Evolutionary conservation across 768 basidiomycete species (phyloP), one percentile per base, ranked within the genome.

Genomic region (Terana coerulea): DNA sequence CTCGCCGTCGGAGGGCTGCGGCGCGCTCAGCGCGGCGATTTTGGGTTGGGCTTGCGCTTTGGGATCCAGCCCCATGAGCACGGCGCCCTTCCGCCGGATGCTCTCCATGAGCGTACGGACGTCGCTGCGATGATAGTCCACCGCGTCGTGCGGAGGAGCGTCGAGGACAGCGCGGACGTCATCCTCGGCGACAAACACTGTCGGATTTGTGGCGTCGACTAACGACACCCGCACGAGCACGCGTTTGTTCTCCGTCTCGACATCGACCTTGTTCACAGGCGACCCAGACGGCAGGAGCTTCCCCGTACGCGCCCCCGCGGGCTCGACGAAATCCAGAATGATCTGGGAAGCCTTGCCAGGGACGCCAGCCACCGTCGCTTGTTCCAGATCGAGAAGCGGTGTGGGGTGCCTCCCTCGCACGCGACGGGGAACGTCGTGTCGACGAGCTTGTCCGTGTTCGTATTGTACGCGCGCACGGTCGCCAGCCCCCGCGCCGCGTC

Each of bases 121-220:
- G 0, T 52, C 28, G 1, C 40, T 39, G 17, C 53, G 44, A 3
- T 51, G 35, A 35, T 64, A 69, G 47, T 61, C 57, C 33, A 60
- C 39, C n/a, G 59, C 36, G 10, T 30, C 30, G 6, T 51, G 44
- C 22, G 47, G 45, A 26, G 49, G 42, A 35, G 77, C 59, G 19
- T 70, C 64, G 37, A 80, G 68, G 30, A 70, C 64, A 5, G 55
- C 39, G 19, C 62, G 55, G 31, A 88, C 69, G 34, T 80, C 76
- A 0, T 64, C 53, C 3, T 72, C 65, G 29, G 66, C 49, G 57
- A 88, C 72, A 66, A 90, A 82, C 14, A 90, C 78, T 5, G 81
- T 84, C 0, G 87, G 87, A 62, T 89, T 88, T 14, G 87, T 84
- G 1, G 86, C 86, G 59, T 89, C 87, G 11, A 89, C 75, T 8